Base-by-base conservation (phyloP, 108 stramenopile species). In the Stephanodiscus triporus region DNA sequence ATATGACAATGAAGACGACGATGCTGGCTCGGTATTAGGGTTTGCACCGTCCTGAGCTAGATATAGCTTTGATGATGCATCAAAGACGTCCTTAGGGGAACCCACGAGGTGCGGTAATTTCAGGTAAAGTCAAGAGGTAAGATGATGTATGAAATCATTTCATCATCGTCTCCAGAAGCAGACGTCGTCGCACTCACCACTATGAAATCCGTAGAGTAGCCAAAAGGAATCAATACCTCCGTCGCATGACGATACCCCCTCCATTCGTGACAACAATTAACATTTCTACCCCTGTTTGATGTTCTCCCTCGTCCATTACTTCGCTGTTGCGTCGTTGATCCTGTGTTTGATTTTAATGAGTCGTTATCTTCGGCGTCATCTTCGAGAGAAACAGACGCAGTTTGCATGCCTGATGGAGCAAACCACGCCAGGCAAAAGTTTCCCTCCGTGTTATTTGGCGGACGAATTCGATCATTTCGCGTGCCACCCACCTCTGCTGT, bases 341-440 rank as follows among this genome's bases (percentile, higher is more conserved):
- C 19, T 7, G 51, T 53, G 8, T 50, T 9, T 50, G 9, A 26
- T 56, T 27, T 4, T 26, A 1, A 0, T 19, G 6, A 61, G 6
- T 76, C 68, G 38, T 67, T 14, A 48, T 66, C 80, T 7, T 80
- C 45, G 16, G 69, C 78, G 19, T 66, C 62, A n/a, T 77, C 61
- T 19, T 60, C 53, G 11, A 84, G 17, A 2, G 63, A 58, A 23
- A 88, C 61, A 20, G 63, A 66, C 29, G 61, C 76, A 57, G 79
- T 70, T 80, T 86, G 73, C 36, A 94, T 90, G 6, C 93, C 93
- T 24, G 62, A 55, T 17, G 93, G 91, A 36, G 76, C 77, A 81
- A 94, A 94, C 93, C 93, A 94, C 26, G 91, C 85, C 27, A 88
- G 48, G 53, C 91, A 91, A 73, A 88, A 94, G 9, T 81, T 86